These are phyloP conservation scores for Setomelanomma holmii DNA, from an alignment of 2,329 filamentous ascomycete species.

Conservation along the genomic window DNA sequence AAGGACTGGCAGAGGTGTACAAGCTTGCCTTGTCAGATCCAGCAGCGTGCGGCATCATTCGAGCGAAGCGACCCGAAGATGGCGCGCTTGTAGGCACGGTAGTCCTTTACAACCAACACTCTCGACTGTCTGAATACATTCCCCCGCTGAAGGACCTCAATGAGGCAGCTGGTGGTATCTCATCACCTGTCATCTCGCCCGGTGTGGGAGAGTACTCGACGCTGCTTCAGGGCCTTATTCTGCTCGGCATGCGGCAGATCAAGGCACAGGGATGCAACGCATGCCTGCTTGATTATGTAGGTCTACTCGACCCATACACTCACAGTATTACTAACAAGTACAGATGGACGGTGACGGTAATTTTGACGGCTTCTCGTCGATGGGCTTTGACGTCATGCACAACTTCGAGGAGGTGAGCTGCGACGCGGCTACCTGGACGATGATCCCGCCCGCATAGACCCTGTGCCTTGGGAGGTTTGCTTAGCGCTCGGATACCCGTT, in stretches of 20 bases:
- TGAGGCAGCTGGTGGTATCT: slow-evolving; percentile 74
- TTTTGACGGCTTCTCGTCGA: slow-evolving; percentile 74
- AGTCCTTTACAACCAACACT: slow-evolving; percentile 76
- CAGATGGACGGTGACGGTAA: slow-evolving; percentile 76
- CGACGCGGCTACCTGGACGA: slow-evolving; percentile 68
- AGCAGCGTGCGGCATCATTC: slow-evolving; percentile 79
- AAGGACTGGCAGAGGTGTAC: slow-evolving; percentile 82
- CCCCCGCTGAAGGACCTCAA: slow-evolving; percentile 69
- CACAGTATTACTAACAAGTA: slow-evolving; percentile 45
- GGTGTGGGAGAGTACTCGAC: slow-evolving; percentile 72
- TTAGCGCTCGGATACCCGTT: neutral
- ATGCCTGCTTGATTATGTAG: slow-evolving; percentile 81
- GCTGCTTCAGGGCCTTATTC: slow-evolving; percentile 77
- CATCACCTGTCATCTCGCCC: slow-evolving; percentile 77
- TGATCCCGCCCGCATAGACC: slow-evolving; percentile 55
- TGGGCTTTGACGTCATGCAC: slow-evolving; percentile 82
- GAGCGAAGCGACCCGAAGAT: slow-evolving; percentile 75
- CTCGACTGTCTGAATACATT: slow-evolving; percentile 71
- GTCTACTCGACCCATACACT: too few species aligned
- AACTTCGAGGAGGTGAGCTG: slow-evolving; percentile 82
- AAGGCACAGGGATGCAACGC: slow-evolving; percentile 77
- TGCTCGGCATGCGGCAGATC: slow-evolving; percentile 83
- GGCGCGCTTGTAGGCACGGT: slow-evolving; percentile 77
- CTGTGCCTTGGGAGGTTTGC: slow-evolving; percentile 2
- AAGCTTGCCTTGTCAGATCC: slow-evolving; percentile 74